Evolutionary conservation across 768 basidiomycete species (phyloP), one percentile per base, ranked within the genome.

Genomic region (Hirschioporus abietinus): DNA sequence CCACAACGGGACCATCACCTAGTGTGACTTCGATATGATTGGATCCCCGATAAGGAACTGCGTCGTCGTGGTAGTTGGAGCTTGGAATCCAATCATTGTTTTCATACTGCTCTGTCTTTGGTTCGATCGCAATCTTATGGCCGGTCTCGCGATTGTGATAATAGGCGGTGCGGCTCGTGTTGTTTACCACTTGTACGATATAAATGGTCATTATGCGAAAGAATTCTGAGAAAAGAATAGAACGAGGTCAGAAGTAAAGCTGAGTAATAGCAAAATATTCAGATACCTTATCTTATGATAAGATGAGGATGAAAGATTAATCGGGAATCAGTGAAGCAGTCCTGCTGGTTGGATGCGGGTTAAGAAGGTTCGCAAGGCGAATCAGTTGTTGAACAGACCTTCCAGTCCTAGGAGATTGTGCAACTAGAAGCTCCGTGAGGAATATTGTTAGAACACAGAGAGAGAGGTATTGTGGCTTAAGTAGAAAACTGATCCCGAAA

Each of bases 1-100:
- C 60, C 17, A 23, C 60, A 15, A 12, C 23, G 25, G 60, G 60
- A 5, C 60, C 60, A 34, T 61, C 23, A 61, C 20, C 23, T 9
- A 61, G 12, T 15, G 1, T 12, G 30, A 61, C 60, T 17, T 61
- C 23, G 18, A 61, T 61, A 18, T 15, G 23, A 24, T 24, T 61
- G 60, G 23, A 17, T 8, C 9, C 18, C 17, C 23, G 9, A 15
- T 61, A 61, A 61, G 60, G 60, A 15, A 61, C 60, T 15, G 60
- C 23, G 30, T 61, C 60, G 25, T 61, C 30, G 30, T 61, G 30
- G 15, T 15, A 18, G 12, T 61, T 61, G 60, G 60, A 61, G 60
- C 60, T 25, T 15, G 60, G 60, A 24, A 61, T 61, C 60, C 60
- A 61, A 34, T 34, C 60, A 23, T 61, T 24, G 60, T 61, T 61